Evolutionary conservation across 352 stramenopile genomes (phyloP).

Genomic region (Blastocystis sp.): DNA sequence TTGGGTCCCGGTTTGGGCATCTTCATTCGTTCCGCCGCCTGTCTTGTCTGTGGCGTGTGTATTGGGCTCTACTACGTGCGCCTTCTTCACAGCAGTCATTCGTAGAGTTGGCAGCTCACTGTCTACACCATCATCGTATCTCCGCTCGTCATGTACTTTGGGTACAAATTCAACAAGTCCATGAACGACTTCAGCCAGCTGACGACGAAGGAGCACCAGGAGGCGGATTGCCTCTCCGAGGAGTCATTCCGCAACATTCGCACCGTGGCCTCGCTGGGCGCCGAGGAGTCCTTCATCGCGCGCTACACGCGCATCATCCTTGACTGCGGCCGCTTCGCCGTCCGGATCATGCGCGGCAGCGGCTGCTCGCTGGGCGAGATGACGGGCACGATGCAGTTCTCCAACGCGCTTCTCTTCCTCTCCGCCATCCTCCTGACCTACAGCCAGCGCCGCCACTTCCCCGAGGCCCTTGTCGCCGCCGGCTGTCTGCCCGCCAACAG

Average conservation of each 20-base stretch:
- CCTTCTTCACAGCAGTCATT: not conserved
- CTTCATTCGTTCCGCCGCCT: constrained; percentile 20
- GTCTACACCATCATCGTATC: constrained; percentile 32
- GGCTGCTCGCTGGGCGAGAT: constrained; percentile 4
- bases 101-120: constrained; percentile 49
- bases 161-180: constrained; percentile 22
- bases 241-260: constrained; percentile 78
- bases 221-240: constrained; percentile 78
- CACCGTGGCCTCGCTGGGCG: constrained; percentile 80
- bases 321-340: constrained; percentile 1
- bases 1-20: constrained; percentile 57
- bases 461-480: not conserved
- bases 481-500: not conserved
- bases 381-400: not conserved
- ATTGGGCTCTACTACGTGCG: constrained; percentile 32
- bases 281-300: constrained; percentile 75
- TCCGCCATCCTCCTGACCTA: constrained; percentile 74
- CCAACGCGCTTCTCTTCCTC: constrained; percentile 73
- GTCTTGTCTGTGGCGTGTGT: constrained; percentile 28
- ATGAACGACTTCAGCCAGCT: not conserved
- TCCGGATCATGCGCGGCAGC: not conserved
- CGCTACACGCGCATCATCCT: constrained; percentile 77
- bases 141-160: constrained; percentile 42
- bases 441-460: constrained; percentile 35
- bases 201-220: constrained; percentile 33